phyloP scores from a whole-genome alignment of 1,284 basidiomycete species.

The Pterulicium gracile region DNA sequence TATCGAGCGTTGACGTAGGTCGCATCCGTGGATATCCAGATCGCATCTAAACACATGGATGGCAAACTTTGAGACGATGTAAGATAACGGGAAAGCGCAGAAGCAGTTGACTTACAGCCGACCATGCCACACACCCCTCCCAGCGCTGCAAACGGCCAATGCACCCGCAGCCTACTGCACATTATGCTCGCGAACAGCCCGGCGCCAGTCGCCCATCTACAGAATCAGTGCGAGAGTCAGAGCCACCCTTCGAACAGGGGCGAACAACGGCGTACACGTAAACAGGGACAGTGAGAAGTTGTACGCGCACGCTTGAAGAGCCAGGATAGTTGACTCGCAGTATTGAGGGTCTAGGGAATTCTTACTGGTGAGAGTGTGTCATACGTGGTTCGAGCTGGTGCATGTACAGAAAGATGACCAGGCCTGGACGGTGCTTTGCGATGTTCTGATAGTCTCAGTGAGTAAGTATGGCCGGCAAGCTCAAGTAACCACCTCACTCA shows the following conservation, averaged over 20 bases:
- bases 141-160: constrained; percentile 8
- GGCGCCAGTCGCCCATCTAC: not conserved
- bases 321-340: not conserved
- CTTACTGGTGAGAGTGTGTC: no score
- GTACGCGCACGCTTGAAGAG: not conserved
- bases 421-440: not conserved
- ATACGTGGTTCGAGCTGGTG: no score
- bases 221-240: not conserved
- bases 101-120: constrained; percentile 10
- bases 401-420: not conserved
- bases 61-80: no score
- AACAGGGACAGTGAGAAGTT: constrained; percentile 1
- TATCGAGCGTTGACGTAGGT: constrained; percentile 7
- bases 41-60: no score
- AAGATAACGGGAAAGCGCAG: no score
- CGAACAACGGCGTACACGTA: constrained; percentile 7
- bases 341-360: not conserved
- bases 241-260: no score
- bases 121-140: constrained; percentile 5
- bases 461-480: no score
- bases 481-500: no score
- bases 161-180: constrained; percentile 7
- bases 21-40: constrained; percentile 9
- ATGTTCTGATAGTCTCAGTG: no score
- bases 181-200: not conserved